Evolutionary conservation across 805 yeast species (phyloP), one percentile per base, ranked within the genome.

Genomic region (Yarrowia deformans): DNA sequence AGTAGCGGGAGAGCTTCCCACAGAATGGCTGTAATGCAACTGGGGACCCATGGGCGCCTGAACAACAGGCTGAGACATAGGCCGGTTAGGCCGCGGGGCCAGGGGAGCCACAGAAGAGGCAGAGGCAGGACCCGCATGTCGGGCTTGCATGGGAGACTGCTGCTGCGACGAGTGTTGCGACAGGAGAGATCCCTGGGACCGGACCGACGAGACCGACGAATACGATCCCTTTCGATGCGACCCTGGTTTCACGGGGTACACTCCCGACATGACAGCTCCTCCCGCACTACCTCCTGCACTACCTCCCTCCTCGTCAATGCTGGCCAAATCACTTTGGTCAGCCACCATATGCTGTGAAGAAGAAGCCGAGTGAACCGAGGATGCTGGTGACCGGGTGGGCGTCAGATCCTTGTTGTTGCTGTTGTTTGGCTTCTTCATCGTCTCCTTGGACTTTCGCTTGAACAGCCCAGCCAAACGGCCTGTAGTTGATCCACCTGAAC

Each of bases 381-480:
- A 60, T 14, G 52, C 52, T 18, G 66, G 66, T 10, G 66, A 60
- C 8, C 42, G 50, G 1, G 18, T 34, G 3, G 66, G 66, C 42
- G 45, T 52, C 35, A 45, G 52, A 18, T 60, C 66, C 50, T 45
- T 43, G 48, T 23, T 23, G 29, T 23, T 23, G 29, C 4, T 23
- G 29, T 23, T 23, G 29, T 23, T 23, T 2, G 29, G 2, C 29
- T 43, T 43, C 37, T 60, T 60, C 42, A 60, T 60, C 16, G 52
- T 16, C 18, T 60, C 66, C 66, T 60, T 60, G 52, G 66, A 60
- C 52, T 60, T 60, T 18, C 66, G 66, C 35, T 45, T 60, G 52
- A 60, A 60, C 2, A 60, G 66, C 2, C 66, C 66, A 9, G 34
- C 50, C 37, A 60, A 60, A n/a, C 66, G 40, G 16, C 66, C 66